Evolutionary conservation across 2,329 filamentous ascomycete genomes (phyloP).

Genomic region (Pseudocercospora pini-densiflorae): DNA sequence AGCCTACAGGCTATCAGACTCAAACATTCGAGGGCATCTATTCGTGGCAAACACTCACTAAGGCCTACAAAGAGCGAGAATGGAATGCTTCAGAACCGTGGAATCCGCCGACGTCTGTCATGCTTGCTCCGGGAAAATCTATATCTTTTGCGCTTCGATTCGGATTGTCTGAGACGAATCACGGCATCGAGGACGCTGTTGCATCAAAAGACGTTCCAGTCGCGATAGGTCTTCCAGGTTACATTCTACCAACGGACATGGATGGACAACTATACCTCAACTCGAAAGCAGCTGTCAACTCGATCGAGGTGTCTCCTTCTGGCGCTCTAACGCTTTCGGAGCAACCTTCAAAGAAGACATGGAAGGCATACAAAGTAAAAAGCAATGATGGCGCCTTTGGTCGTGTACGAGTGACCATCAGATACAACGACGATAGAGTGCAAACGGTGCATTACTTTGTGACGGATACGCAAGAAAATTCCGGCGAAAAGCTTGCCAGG

Average conservation of each 20-base stretch:
- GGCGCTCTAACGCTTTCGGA: conserved; percentile 45
- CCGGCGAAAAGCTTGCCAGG: conserved; percentile 53
- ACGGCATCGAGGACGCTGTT: conserved; percentile 55
- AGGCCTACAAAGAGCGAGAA: conserved; percentile 61
- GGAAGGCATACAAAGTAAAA: conserved; percentile 48
- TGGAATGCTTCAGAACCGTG: conserved; percentile 59
- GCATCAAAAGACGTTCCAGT: conserved; percentile 51
- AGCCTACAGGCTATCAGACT: conserved; percentile 48
- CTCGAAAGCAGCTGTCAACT: conserved; percentile 45
- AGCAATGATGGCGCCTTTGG: conserved; percentile 55
- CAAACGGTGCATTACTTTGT: conserved; percentile 64
- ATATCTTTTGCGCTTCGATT: conserved; percentile 59
- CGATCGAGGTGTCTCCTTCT: conserved; percentile 47
- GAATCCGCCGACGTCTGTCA: conserved; percentile 58
- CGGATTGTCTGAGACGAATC: conserved; percentile 51
- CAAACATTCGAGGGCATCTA: conserved; percentile 66
- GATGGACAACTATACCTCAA: conserved; percentile 54
- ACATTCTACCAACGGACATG: conserved; percentile 56
- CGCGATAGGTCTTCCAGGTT: conserved; percentile 60
- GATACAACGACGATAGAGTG: conserved; percentile 52
- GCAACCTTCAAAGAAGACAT: conserved; percentile 31
- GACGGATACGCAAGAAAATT: conserved; percentile 52
- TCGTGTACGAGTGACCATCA: conserved; percentile 53
- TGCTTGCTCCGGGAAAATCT: conserved; percentile 50
- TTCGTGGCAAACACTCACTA: conserved; percentile 61